Base-by-base conservation (phyloP, 139 green algal species). In the Astrephomene gubernaculifera region DNA sequence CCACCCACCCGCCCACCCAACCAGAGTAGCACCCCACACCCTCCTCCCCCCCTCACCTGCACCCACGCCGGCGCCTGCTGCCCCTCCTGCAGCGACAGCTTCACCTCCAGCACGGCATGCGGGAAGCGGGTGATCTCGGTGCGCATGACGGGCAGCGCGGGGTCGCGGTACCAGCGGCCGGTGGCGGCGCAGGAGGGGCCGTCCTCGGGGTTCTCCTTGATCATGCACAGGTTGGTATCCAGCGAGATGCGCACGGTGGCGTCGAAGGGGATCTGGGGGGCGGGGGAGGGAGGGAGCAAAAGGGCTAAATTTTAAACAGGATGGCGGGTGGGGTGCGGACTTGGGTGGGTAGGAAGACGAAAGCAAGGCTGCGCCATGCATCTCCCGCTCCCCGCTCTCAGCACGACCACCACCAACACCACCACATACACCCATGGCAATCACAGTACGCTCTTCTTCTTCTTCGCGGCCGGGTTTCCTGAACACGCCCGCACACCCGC, bases 211-310 rank as follows among this genome's bases (percentile, higher is more conserved):
- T 98, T 98, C 92, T 99, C 96, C 87, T 97, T 97, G 87, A 97
- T 96, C 96, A 98, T 98, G 85, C 81, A 91, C 72, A 99, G 79
- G 89, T 98, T 98, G 81, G 96, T 98, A 94, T 99, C 97, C 83
- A 99, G 93, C 49, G 90, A 95, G 76, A 98, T 91, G 79, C 96
- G 93, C 75, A 99, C 95, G 0, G 93, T 96, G 64, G 94, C 88
- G 82, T 99, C 96, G 86, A 98, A 98, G 63, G 96, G 96, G 35
- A 99, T 97, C 92, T 95, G 88, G 35, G 65, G 36, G 49, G 1
- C 3, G 61, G 71, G n/a, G 65, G 19, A 44, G 70, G 81, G 33
- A 2, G 82, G 52, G 38, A 57, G 49, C 19, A n/a, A n/a, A n/a
- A n/a, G n/a, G n/a, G n/a, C n/a, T n/a, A n/a, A n/a, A n/a, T n/a